phyloP scores from a whole-genome alignment of 164 flowering plant species.

The Macadamia tetraphylla region DNA sequence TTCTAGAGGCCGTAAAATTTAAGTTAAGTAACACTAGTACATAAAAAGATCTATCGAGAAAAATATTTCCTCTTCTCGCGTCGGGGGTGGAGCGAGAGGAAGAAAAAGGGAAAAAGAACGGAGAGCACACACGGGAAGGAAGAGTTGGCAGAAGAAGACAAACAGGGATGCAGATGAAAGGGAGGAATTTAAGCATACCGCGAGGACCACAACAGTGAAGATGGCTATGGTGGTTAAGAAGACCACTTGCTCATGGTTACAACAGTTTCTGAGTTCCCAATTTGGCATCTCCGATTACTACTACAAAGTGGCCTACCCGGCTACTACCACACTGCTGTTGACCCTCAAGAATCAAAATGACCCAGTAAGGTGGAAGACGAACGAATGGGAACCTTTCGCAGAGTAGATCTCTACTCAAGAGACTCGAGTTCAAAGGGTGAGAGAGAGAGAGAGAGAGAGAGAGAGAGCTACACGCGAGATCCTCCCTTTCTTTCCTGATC shows the following conservation, averaged over 20 bases:
- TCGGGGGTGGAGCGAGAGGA: neutral
- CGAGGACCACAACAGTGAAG: constrained; percentile 67
- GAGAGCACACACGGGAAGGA: neutral
- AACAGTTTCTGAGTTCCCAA: constrained; percentile 73
- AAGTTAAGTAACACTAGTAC: neutral
- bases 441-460: neutral
- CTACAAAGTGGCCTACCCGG: neutral
- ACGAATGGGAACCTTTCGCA: neutral
- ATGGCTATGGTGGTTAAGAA: constrained; percentile 51
- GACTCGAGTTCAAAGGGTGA: neutral
- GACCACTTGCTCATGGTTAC: constrained; percentile 54
- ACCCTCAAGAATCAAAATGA: neutral
- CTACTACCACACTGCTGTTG: neutral
- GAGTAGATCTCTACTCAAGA: neutral
- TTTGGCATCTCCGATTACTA: constrained; percentile 29
- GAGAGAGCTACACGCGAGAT: neutral
- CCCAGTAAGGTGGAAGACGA: neutral
- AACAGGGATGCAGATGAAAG: neutral
- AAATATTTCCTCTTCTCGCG: no score
- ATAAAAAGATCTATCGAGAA: no score
- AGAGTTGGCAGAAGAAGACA: neutral
- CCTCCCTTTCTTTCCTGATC: neutral
- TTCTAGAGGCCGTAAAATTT: neutral
- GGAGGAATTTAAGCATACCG: constrained; percentile 26
- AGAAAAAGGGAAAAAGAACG: neutral